Evolutionary conservation across 2,329 filamentous ascomycete genomes (phyloP).

Genomic region (Exophiala xenobiotica): DNA sequence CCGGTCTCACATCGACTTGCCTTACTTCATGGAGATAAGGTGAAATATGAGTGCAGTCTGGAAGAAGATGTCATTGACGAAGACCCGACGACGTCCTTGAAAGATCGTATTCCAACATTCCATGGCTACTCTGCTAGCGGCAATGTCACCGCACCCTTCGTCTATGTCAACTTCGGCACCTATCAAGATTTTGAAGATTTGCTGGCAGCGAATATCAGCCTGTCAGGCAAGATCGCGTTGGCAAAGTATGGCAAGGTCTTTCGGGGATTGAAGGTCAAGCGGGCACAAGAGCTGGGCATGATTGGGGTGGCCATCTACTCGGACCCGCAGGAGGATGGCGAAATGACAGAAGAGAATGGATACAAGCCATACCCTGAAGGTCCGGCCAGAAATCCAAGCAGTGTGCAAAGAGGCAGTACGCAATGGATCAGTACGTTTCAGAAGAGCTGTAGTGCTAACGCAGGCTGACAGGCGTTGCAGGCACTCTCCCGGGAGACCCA

Average conservation of each 20-base stretch:
- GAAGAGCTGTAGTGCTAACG: constrained; percentile 5
- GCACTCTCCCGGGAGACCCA: constrained; percentile 67
- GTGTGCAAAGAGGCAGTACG: constrained; percentile 84
- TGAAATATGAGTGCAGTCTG: constrained; percentile 76
- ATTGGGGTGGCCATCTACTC: constrained; percentile 80
- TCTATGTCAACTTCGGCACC: constrained; percentile 90
- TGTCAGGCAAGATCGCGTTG: constrained; percentile 83
- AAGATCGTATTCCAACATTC: constrained; percentile 79
- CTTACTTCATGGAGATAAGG: constrained; percentile 57
- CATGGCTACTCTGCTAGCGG: constrained; percentile 92
- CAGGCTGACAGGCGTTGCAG: constrained; percentile 38
- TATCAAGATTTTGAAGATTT: constrained; percentile 84
- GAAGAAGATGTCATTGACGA: constrained; percentile 82
- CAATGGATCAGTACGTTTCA: constrained; percentile 69
- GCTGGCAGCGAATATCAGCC: constrained; percentile 67
- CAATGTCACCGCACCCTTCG: constrained; percentile 83
- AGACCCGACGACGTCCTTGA: constrained; percentile 72
- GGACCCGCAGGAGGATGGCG: constrained; percentile 86
- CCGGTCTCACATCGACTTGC: constrained; percentile 69
- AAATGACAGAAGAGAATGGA: constrained; percentile 77
- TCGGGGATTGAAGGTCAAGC: constrained; percentile 87
- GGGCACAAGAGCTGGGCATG: constrained; percentile 87
- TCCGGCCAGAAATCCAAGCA: constrained; percentile 81
- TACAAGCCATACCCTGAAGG: constrained; percentile 78
- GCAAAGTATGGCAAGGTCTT: constrained; percentile 84